Conservation (phyloP, 176 grass and related monocot species). For the Oryza glaberrima region DNA sequence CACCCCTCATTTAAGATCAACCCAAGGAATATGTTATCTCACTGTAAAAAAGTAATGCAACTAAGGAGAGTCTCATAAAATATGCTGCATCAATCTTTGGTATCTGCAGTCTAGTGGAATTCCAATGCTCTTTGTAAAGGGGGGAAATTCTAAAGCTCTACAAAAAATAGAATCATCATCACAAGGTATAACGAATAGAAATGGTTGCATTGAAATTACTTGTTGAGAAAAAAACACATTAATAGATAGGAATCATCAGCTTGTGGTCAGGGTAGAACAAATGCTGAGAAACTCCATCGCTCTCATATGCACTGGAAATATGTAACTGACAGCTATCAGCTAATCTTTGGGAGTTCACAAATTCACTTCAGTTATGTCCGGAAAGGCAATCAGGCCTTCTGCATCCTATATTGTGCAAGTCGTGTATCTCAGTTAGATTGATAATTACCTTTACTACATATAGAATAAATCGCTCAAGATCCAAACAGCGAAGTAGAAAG, state of each 20-base stretch:
- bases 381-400: conserved; percentile 2
- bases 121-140: background rate
- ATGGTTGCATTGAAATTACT: background rate
- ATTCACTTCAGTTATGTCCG: background rate
- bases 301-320: background rate
- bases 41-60: background rate
- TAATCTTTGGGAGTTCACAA: conserved; percentile 4
- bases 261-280: background rate
- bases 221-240: background rate
- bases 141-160: background rate
- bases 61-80: background rate
- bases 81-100: background rate
- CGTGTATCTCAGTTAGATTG: background rate
- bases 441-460: conserved; percentile 84
- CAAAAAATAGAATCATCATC: background rate
- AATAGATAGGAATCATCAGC: background rate
- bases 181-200: background rate
- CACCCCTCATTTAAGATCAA: background rate
- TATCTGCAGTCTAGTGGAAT: background rate
- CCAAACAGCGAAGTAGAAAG: conserved; percentile 96
- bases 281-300: background rate
- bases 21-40: background rate
- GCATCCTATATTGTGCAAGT: background rate
- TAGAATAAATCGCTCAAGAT: conserved; percentile 86
- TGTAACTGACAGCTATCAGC: background rate